Conservation (phyloP, 1,284 basidiomycete genomes). For the Boletus chippewaensis region DNA sequence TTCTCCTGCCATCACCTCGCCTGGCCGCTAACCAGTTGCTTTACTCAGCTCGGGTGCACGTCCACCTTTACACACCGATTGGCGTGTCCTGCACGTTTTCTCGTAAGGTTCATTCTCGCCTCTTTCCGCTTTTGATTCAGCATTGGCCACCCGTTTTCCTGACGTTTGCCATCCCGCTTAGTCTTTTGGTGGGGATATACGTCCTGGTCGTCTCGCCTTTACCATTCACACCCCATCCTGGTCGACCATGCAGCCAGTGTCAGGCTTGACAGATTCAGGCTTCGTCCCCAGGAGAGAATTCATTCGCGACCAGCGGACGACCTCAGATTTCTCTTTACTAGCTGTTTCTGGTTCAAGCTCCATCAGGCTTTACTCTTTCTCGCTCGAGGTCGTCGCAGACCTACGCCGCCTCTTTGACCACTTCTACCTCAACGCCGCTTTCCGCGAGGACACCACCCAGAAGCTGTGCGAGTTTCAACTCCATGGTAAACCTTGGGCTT, state of each 20-base stretch:
- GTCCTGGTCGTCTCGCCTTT: constrained; percentile 19
- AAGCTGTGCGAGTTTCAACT: constrained; percentile 61
- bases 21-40: constrained; percentile 11
- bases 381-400: constrained; percentile 42
- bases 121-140: constrained; percentile 28
- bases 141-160: constrained; percentile 35
- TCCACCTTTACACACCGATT: constrained; percentile 13
- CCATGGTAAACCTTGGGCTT: constrained; percentile 65
- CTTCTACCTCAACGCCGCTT: constrained; percentile 38
- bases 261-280: constrained; percentile 33
- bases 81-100: constrained; percentile 34
- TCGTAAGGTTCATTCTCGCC: constrained; percentile 24
- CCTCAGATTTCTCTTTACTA: constrained; percentile 60
- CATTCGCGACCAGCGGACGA: constrained; percentile 47
- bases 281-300: constrained; percentile 69
- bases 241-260: constrained; percentile 30
- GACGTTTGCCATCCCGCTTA: constrained; percentile 34
- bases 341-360: constrained; percentile 56
- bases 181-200: constrained; percentile 25
- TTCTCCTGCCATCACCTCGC: constrained; percentile 6
- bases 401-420: constrained; percentile 52
- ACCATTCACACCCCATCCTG: constrained; percentile 24
- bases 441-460: constrained; percentile 51
- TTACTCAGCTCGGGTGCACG: constrained; percentile 6
- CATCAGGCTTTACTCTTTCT: constrained; percentile 65